Percentiles rank a stretch among this genome's conserved stretches.
Evolutionary conservation across 2,329 filamentous ascomycete genomes (phyloP).

Genomic region (Nothomitra cinnamomea): DNA sequence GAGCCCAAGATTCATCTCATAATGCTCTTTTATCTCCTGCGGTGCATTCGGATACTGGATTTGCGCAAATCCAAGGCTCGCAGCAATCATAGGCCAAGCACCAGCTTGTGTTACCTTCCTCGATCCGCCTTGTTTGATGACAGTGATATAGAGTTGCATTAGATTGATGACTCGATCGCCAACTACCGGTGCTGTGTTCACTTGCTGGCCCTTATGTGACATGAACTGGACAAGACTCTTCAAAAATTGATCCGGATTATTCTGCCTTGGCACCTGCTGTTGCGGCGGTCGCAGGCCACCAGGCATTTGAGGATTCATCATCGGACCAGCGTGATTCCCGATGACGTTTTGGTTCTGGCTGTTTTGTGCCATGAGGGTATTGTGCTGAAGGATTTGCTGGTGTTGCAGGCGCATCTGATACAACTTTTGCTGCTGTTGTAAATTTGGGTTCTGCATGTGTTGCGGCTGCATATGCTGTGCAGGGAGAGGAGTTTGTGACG

Average conservation of each 20-base stretch:
- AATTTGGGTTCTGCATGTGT: constrained; percentile 13
- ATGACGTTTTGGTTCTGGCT: constrained; percentile 1
- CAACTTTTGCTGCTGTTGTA: constrained; percentile 30
- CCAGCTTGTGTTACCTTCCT: constrained; percentile 53
- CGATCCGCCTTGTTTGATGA: constrained; percentile 63
- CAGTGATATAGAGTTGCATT: constrained; percentile 58
- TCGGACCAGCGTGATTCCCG: not conserved
- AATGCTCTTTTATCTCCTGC: constrained; percentile 52
- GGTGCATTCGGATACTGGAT: constrained; percentile 49
- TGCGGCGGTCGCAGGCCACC: constrained; percentile 1
- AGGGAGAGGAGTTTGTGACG: not conserved
- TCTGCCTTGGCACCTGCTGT: not conserved
- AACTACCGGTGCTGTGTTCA: constrained; percentile 60
- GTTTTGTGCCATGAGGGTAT: constrained; percentile 19
- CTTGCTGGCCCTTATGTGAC: constrained; percentile 50
- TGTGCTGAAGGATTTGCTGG: constrained; percentile 43
- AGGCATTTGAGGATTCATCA: constrained; percentile 1
- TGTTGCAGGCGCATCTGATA: constrained; percentile 76
- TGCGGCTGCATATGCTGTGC: constrained; percentile 4
- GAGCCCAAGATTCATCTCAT: constrained; percentile 55
- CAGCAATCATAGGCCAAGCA: constrained; percentile 55
- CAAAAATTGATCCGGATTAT: constrained; percentile 51
- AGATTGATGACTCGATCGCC: constrained; percentile 59
- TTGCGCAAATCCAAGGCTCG: constrained; percentile 31
- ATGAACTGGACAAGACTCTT: constrained; percentile 66